These are phyloP conservation scores for Solanum ossicruentum DNA, from an alignment of 257 asterid genomes.

Conservation along the genomic window DNA sequence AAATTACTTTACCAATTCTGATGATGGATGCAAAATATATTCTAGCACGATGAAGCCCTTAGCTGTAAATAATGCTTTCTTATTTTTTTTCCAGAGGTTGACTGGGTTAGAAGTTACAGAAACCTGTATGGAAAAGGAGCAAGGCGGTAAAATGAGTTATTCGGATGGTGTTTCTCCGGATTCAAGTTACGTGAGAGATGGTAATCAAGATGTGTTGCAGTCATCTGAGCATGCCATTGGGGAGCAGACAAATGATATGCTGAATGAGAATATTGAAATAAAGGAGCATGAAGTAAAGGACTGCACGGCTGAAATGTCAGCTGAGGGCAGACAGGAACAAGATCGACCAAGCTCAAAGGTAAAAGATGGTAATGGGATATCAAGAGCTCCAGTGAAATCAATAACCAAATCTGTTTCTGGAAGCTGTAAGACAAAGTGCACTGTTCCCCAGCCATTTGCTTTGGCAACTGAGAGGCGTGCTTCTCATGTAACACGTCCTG, in stretches of 20 bases:
- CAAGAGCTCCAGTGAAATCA: conserved; percentile 23
- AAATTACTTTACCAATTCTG: background rate
- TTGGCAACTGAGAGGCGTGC: conserved; percentile 82
- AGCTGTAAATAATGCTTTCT: background rate
- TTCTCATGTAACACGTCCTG: conserved; percentile 33
- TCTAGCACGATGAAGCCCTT: background rate
- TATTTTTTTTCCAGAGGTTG: conserved; percentile 9
- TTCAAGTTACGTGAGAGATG: background rate
- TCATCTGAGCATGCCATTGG: conserved; percentile 22
- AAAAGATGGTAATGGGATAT: conserved; percentile 20
- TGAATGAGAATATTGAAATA: conserved; percentile 26
- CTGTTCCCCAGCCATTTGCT: conserved; percentile 79
- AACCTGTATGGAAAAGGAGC: conserved; percentile 58
- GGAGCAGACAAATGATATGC: conserved; percentile 17
- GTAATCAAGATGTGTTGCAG: conserved; percentile 11
- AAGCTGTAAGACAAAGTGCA: conserved; percentile 48
- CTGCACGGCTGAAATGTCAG: conserved; percentile 28
- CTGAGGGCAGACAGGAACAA: conserved; percentile 20
- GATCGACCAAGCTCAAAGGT: conserved; percentile 11
- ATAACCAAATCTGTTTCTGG: conserved; percentile 24
- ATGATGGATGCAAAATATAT: background rate
- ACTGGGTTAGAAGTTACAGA: conserved; percentile 52
- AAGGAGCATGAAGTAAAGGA: conserved; percentile 49
- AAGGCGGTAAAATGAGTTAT: conserved; percentile 31
- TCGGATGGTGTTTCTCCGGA: conserved; percentile 20